Evolutionary conservation across 108 stramenopile genomes (phyloP), one percentile per base, ranked within the genome.

Genomic region (Pseudonitzschia multistriata): DNA sequence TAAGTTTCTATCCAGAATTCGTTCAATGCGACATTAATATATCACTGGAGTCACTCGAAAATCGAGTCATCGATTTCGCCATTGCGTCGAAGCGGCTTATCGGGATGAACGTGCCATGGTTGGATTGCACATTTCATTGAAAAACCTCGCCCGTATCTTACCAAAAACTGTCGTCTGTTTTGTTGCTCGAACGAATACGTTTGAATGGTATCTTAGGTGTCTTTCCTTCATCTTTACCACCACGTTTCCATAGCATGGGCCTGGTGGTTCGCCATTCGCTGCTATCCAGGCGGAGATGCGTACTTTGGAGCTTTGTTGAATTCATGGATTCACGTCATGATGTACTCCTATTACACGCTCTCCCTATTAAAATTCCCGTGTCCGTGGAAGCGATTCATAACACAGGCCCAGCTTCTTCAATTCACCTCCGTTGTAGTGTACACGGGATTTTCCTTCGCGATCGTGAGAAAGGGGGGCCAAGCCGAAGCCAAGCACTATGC

Each of bases 191-290:
- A 45, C 42, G 42, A 45, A 2, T 45, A 13, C 42, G 11, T 17
- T 10, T 13, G 42, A 8, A 45, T 13, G n/a, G n/a, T n/a, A n/a
- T 45, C 7, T 1, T 64, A 98, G 97, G 96, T 99, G 31, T 92
- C 94, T 7, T 98, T 99, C 78, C 90, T 99, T 39, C 99, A 99
- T 80, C 90, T 98, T 19, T 99, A 98, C 81, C 99, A 99, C 75
- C 99, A 99, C 72, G 74, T 85, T 61, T 94, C 94, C 55, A 99
- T 99, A 67, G 86, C 92, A 0, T 90, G 89, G 89, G 94, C 94
- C 15, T 96, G 94, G 94, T 96, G 90, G 96, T 66, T 94, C 70
- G 98, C 96, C 62, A 69, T 95, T 35, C 76, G 50, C 33, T 71
- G 80, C 33, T 84, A 63, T 34, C 94, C 97, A 25, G 96, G 94